Evolutionary conservation across 768 basidiomycete species (phyloP).

Genomic region (Leccinum broughii): DNA sequence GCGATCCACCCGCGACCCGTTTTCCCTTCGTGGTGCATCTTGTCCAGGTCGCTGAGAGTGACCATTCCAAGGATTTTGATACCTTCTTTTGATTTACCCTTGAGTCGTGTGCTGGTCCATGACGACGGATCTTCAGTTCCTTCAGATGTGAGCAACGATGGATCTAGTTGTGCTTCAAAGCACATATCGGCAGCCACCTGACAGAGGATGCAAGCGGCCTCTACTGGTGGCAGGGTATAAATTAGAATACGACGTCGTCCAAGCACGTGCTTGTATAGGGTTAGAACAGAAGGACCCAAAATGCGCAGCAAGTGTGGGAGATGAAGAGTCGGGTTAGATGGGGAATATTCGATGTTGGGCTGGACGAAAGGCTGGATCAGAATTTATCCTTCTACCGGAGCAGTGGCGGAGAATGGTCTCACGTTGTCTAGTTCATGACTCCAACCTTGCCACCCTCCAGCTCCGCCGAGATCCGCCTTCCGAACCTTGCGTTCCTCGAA

Average conservation of each 20-base stretch:
- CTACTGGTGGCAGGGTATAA: constrained; percentile 77
- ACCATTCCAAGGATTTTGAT: constrained; percentile 78
- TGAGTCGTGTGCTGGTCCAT: constrained; percentile 34
- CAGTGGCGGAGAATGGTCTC: constrained; percentile 14
- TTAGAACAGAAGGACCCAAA: constrained; percentile 75
- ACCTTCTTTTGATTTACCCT: constrained; percentile 47
- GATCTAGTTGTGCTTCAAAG: constrained; percentile 45
- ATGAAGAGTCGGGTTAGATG: constrained; percentile 59
- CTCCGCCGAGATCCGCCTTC: constrained; percentile 51
- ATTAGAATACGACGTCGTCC: constrained; percentile 75
- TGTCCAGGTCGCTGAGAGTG: constrained; percentile 70
- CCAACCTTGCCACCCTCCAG: constrained; percentile 70
- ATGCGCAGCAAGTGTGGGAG: constrained; percentile 76
- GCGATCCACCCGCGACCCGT: constrained; percentile 80
- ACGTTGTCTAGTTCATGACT: constrained; percentile 61
- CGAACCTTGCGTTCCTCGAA: constrained; percentile 63
- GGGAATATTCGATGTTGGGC: constrained; percentile 24
- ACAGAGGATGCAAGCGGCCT: constrained; percentile 72
- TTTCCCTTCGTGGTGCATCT: constrained; percentile 54
- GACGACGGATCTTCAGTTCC: constrained; percentile 29
- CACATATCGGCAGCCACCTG: constrained; percentile 62
- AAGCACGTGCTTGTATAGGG: constrained; percentile 77
- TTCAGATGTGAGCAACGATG: constrained; percentile 22
- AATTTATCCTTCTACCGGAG: neutral
- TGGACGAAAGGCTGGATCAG: constrained; percentile 21